Evolutionary conservation across 768 basidiomycete genomes (phyloP).

Genomic region (Sistotremastrum suecicum): DNA sequence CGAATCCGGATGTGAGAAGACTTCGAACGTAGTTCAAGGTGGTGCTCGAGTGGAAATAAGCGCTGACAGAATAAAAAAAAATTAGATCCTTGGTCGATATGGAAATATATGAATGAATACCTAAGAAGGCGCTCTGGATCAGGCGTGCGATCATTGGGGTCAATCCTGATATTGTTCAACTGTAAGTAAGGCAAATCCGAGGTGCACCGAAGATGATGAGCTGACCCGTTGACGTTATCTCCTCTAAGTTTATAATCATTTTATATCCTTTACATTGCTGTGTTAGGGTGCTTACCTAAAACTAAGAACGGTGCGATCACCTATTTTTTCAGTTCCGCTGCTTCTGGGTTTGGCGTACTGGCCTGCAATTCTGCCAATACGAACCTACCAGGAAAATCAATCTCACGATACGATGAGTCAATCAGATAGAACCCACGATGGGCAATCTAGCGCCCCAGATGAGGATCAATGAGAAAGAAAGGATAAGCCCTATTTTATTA

Average conservation of each 20-base stretch:
- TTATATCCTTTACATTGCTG: background rate
- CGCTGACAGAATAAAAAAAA: constrained; percentile 27
- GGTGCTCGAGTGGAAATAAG: constrained; percentile 91
- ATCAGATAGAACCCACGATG: constrained; percentile 43
- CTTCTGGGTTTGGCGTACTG: constrained; percentile 94
- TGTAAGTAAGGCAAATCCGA: background rate
- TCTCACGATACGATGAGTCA: constrained; percentile 8
- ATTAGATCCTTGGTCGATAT: background rate
- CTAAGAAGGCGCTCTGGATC: constrained; percentile 82
- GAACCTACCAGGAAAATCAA: constrained; percentile 30
- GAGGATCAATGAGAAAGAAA: constrained; percentile 90
- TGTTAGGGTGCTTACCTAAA: constrained; percentile 49
- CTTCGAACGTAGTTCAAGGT: constrained; percentile 88
- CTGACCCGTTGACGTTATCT: constrained; percentile 89
- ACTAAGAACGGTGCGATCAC: constrained; percentile 63
- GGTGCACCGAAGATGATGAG: background rate
- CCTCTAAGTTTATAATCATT: constrained; percentile 37
- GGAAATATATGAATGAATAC: constrained; percentile 23
- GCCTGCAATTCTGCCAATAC: constrained; percentile 86
- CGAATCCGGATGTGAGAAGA: constrained; percentile 84
- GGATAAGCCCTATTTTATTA: constrained; percentile 76
- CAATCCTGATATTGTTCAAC: constrained; percentile 28
- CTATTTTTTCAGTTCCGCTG: constrained; percentile 66
- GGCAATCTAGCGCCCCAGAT: constrained; percentile 89
- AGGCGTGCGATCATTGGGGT: constrained; percentile 67